Percentiles rank a stretch among this genome's conserved stretches.
Conservation (phyloP, 192 early-diverging fungal genomes). For the Dissophora ornata region DNA sequence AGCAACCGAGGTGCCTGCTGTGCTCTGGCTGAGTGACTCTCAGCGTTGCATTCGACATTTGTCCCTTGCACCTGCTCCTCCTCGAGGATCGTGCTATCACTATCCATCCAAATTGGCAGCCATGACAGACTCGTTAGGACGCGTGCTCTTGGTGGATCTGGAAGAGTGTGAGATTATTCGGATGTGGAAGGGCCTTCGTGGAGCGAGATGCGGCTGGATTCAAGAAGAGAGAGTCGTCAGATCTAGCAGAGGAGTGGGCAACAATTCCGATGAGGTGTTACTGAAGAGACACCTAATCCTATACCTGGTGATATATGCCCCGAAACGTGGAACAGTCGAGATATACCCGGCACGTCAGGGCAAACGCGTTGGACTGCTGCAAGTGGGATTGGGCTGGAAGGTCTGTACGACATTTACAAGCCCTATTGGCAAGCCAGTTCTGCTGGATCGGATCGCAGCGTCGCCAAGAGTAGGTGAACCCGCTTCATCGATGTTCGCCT, state of each 20-base stretch:
- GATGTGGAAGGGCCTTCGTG: conserved; percentile 80
- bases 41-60: conserved; percentile 66
- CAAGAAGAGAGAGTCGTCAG: conserved; percentile 57
- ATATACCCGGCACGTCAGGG: conserved; percentile 72
- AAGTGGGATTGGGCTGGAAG: conserved; percentile 69
- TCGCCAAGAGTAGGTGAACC: conserved; percentile 11
- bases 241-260: neutral
- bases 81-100: conserved; percentile 53
- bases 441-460: conserved; percentile 45
- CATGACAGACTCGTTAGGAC: conserved; percentile 72
- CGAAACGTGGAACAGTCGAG: conserved; percentile 71
- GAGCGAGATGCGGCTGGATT: conserved; percentile 78
- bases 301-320: conserved; percentile 73
- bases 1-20: conserved; percentile 62
- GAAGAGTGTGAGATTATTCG: conserved; percentile 71
- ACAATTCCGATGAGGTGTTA: conserved; percentile 39
- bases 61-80: conserved; percentile 58
- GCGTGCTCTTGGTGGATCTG: conserved; percentile 74
- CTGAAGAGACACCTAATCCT: conserved; percentile 40
- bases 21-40: conserved; percentile 64
- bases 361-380: conserved; percentile 65
- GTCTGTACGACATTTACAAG: conserved; percentile 60
- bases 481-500: neutral
- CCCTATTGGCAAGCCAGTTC: conserved; percentile 57
- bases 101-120: conserved; percentile 62